Evolutionary conservation across 1,284 basidiomycete genomes (phyloP).

Genomic region (Veloboletus limbatus): DNA sequence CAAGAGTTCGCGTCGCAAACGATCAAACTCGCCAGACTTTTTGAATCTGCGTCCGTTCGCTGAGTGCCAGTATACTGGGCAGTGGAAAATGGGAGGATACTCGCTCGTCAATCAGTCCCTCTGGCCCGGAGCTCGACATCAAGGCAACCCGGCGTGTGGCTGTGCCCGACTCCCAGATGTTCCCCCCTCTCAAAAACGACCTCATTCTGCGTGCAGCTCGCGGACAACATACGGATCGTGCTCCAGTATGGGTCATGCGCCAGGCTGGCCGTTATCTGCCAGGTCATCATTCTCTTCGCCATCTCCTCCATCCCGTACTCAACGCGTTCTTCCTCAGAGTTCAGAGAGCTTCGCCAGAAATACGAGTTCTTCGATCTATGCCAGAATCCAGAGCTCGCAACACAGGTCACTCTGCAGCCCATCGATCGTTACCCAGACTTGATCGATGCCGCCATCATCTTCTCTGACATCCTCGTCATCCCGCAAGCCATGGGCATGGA

Average conservation of each 20-base stretch:
- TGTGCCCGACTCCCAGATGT: conserved; percentile 30
- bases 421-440: conserved; percentile 82
- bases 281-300: conserved; percentile 48
- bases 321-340: conserved; percentile 56
- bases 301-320: not conserved
- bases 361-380: conserved; percentile 96
- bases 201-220: conserved; percentile 85
- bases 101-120: conserved; percentile 60
- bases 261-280: conserved; percentile 96
- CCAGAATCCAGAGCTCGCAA: conserved; percentile 81
- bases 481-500: conserved; percentile 95
- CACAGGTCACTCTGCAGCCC: conserved; percentile 87
- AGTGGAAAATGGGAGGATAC: conserved; percentile 13
- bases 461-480: conserved; percentile 94
- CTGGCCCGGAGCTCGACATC: conserved; percentile 53
- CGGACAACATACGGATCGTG: conserved; percentile 85
- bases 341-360: conserved; percentile 75
- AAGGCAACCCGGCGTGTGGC: no score
- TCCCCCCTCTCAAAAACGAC: conserved; percentile 86
- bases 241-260: conserved; percentile 99
- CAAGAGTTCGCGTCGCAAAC: conserved; percentile 63
- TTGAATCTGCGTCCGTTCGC: conserved; percentile 57
- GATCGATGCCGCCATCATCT: conserved; percentile 93
- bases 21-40: conserved; percentile 76
- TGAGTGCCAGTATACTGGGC: conserved; percentile 4